Conservation (phyloP, 768 basidiomycete species). For the Tremella yokohamensis region DNA sequence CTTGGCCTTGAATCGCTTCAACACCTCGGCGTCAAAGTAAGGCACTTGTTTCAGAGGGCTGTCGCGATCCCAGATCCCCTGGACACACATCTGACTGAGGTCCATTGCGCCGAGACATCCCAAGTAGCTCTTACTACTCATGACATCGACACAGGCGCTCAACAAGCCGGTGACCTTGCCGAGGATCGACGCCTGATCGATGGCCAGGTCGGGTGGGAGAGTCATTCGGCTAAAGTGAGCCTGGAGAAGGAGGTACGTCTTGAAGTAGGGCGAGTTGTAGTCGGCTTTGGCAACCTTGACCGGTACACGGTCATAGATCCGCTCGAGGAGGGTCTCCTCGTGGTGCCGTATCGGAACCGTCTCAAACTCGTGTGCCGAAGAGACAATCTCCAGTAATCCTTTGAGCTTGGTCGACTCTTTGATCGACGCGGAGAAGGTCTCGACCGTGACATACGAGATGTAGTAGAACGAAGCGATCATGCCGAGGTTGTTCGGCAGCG, state of each 20-base stretch:
- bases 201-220: slow-evolving; percentile 86
- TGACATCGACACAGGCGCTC: slow-evolving; percentile 94
- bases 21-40: slow-evolving; percentile 85
- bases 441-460: slow-evolving; percentile 81
- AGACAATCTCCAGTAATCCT: slow-evolving; percentile 92
- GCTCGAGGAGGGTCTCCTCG: slow-evolving; percentile 69
- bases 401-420: slow-evolving; percentile 96
- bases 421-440: slow-evolving; percentile 90
- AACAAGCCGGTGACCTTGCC: slow-evolving; percentile 86
- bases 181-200: slow-evolving; percentile 81
- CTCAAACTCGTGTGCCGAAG: slow-evolving; percentile 96
- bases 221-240: slow-evolving; percentile 93
- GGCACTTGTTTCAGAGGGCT: slow-evolving; percentile 93
- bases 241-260: slow-evolving; percentile 93
- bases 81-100: slow-evolving; percentile 96
- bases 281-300: slow-evolving; percentile 78
- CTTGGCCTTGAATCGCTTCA: slow-evolving; percentile 78
- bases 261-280: slow-evolving; percentile 95
- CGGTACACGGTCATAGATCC: slow-evolving; percentile 92
- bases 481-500: slow-evolving; percentile 77
- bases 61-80: slow-evolving; percentile 96
- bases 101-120: slow-evolving; percentile 97
- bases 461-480: slow-evolving; percentile 75
- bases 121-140: slow-evolving; percentile 94
- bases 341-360: slow-evolving; percentile 89